Evolutionary conservation across 306 rosid genomes (phyloP).

Genomic region (Oemleria cerasiformis): DNA sequence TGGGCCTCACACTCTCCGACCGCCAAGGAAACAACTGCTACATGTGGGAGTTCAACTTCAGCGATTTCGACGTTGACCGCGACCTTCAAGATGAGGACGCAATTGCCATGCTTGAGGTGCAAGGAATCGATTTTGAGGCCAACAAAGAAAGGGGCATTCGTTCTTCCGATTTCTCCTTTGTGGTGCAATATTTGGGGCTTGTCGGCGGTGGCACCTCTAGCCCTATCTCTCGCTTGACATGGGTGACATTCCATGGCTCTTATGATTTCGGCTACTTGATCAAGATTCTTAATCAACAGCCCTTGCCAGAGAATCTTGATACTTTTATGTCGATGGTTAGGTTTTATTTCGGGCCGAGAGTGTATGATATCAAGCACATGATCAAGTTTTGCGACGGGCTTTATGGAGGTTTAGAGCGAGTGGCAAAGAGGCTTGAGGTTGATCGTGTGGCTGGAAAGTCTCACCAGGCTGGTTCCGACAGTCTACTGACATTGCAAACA

Average conservation of each 20-base stretch:
- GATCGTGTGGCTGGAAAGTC: not conserved
- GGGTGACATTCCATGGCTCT: constrained; percentile 2
- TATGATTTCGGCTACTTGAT: constrained; percentile 11
- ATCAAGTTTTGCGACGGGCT: not conserved
- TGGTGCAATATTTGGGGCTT: not conserved
- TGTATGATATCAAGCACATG: not conserved
- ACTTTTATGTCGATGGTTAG: not conserved
- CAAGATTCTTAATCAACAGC: not conserved
- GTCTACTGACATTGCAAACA: constrained; percentile 8
- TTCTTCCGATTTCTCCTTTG: not conserved
- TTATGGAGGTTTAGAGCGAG: constrained; percentile 2
- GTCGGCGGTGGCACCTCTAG: not conserved
- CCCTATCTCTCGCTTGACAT: not conserved
- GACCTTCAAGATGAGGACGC: not conserved
- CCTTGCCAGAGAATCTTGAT: not conserved
- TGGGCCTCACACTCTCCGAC: constrained; percentile 11
- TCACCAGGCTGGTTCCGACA: constrained; percentile 15
- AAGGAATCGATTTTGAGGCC: not conserved
- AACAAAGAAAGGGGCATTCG: not conserved
- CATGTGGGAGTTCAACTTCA: constrained; percentile 20
- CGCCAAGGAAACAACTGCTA: not conserved
- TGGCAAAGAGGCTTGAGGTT: not conserved
- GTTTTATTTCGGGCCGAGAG: not conserved
- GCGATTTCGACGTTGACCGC: constrained; percentile 7
- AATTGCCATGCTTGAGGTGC: not conserved